Evolutionary conservation across 257 asterid species (phyloP), one percentile per base, ranked within the genome.

Genomic region (Solanum gandarillasii): DNA sequence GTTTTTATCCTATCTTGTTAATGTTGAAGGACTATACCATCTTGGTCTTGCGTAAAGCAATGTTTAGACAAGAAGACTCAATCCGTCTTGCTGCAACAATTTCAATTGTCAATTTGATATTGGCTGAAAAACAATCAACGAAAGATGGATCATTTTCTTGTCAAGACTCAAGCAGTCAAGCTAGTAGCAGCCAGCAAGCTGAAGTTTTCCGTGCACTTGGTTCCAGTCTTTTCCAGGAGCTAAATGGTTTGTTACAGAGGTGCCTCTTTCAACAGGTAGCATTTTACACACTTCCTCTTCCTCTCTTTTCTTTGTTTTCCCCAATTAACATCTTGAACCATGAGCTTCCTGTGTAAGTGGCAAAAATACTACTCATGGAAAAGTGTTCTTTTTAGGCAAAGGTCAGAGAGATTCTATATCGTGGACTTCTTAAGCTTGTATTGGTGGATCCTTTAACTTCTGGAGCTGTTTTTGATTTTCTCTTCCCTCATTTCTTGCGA

Each of bases 161-260:
- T 87, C 98, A 95, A 93, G 98, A 95, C 90, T 94, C 98, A 72
- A 93, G 94, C 92, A 95, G 98, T 90, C 98, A 95, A 92, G 98
- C 98, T 81, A 93, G 98, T 91, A 89, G 95, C 90, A 95, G 98
- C 91, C 98, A 95, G 92, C 98, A 94, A 89, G 90, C 93, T 91
- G 95, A 90, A 91, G 87, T 90, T 87, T 92, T 86, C 87, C 87
- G 58, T 76, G 88, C 93, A 76, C 87, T 87, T 58, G 91, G 91
- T 41, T 87, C 90, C 83, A 91, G 91, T 87, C 98, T 95, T 90
- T 95, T 95, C 91, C 94, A 87, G 87, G 98, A 95, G 91, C 95
- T 95, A 83, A 94, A 94, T 91, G 94, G 98, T 87, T 92, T 94
- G 92, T 92, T 95, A 84, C 98, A 94, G 92, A 92, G 98, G 92